These are phyloP conservation scores for Candida ipomoeae DNA, from an alignment of 805 yeast species.

Conservation along the genomic window DNA sequence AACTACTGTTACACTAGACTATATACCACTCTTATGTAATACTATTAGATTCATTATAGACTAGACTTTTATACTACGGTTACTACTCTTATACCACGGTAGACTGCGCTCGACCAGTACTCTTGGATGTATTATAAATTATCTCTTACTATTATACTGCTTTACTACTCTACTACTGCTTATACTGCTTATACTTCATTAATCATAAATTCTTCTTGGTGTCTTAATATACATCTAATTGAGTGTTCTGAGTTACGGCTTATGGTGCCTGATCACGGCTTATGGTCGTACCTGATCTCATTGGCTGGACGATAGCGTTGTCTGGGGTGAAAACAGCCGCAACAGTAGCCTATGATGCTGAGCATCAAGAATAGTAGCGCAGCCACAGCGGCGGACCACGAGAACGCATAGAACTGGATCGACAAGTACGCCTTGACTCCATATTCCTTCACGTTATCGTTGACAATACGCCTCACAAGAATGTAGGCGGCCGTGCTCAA, in stretches of 20 bases:
- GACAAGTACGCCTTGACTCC: slow-evolving; percentile 57
- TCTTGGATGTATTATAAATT: no score
- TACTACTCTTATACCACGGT: no score
- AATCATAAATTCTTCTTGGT: background rate
- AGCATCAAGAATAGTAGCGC: slow-evolving; percentile 28
- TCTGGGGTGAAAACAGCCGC: slow-evolving; percentile 34
- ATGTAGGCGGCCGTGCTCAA: slow-evolving; percentile 61
- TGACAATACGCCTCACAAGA: slow-evolving; percentile 47
- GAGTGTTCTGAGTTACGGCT: background rate
- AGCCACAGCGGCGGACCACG: slow-evolving; percentile 62
- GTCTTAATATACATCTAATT: no score
- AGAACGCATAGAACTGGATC: slow-evolving; percentile 49
- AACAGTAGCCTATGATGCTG: slow-evolving; percentile 39
- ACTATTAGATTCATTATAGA: no score
- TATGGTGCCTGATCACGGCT: background rate
- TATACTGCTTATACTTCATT: no score
- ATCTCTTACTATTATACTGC: no score
- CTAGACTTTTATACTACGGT: no score
- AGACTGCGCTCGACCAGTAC: no score
- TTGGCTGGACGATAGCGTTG: background rate
- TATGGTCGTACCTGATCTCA: slow-evolving; percentile 23
- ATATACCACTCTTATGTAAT: no score
- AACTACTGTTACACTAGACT: no score
- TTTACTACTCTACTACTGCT: no score
- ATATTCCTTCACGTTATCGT: slow-evolving; percentile 40